A percentile compares a stretch with the other conserved stretches of the same genome.
These are phyloP conservation scores for Debaryomyces prosopidis DNA, from an alignment of 805 yeast species.

Conservation along the genomic window DNA sequence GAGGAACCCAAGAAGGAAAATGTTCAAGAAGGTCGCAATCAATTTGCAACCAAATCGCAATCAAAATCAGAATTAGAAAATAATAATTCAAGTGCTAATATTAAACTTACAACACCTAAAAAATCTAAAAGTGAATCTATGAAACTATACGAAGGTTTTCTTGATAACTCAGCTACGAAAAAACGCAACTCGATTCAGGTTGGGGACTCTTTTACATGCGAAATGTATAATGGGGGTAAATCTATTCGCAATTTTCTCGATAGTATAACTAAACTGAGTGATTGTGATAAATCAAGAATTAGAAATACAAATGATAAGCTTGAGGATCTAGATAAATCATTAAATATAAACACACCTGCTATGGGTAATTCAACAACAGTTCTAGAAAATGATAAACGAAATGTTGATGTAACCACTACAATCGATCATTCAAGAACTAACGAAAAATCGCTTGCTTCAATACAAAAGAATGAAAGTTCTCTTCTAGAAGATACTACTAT, in stretches of 20 bases:
- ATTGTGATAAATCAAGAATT: not conserved
- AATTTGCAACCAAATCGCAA: not conserved
- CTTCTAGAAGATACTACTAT: constrained; percentile 3
- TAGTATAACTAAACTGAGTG: not conserved
- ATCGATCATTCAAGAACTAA: no score
- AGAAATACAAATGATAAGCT: not conserved
- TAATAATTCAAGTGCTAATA: no score
- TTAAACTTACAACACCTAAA: no score
- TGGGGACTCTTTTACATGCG: not conserved
- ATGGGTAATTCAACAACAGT: not conserved
- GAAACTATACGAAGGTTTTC: no score
- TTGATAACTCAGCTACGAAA: not conserved
- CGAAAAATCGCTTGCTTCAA: not conserved
- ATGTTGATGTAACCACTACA: no score
- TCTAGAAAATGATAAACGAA: no score
- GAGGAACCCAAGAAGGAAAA: no score
- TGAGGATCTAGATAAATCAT: not conserved
- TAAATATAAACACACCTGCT: not conserved
- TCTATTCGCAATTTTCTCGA: not conserved
- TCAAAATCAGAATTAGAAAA: not conserved
- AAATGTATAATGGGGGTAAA: not conserved
- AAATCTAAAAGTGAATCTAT: no score
- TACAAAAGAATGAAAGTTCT: not conserved
- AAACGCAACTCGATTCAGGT: not conserved
- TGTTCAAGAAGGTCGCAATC: not conserved